Base-by-base conservation (phyloP, 306 rosid species). In the Medicago ruthenica region DNA sequence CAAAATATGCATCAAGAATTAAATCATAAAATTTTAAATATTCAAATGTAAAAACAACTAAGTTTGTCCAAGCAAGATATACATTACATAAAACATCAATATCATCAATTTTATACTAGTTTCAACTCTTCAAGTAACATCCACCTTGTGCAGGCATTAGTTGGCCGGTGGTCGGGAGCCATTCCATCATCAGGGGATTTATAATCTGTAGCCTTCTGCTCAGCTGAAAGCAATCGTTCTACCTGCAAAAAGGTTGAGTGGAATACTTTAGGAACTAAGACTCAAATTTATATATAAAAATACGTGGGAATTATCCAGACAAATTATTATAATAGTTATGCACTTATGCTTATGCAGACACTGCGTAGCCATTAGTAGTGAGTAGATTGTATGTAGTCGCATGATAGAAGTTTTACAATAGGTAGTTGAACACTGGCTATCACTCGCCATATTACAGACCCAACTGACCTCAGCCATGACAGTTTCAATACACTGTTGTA, bases 381-480 rank as follows among this genome's bases (percentile, higher is more conserved):
- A 9, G 61, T 9, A 12, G 37, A 17, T 12, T 20, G 14, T 20
- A 51, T 18, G 71, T 20, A 8, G 51, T 8, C 57, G 24, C 16
- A 24, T 14, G 39, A 62, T 20, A 45, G 47, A n/a, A 64, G 47
- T 20, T 76, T 15, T 16, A 71, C 45, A 58, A 55, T 60, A 16
- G 39, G 22, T 24, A 73, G 62, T 80, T 47, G 75, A 74, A 20
- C 48, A 22, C 72, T 59, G 64, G 76, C 83, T 41, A 57, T 67
- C 50, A 16, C 62, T 58, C 9, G 21, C 17, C 45, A 74, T 37
- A 54, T 37, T 36, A 65, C 11, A 60, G 17, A 80, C 37, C 11
- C 24, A 84, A 71, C 92, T 80, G 73, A 96, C 98, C 99, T 96
- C 99, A 14, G 98, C 97, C 99, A 96, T 96, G 85, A 96, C 97